Base-by-base conservation (phyloP, 352 stramenopile species). In the Aphanomyces stellatus region DNA sequence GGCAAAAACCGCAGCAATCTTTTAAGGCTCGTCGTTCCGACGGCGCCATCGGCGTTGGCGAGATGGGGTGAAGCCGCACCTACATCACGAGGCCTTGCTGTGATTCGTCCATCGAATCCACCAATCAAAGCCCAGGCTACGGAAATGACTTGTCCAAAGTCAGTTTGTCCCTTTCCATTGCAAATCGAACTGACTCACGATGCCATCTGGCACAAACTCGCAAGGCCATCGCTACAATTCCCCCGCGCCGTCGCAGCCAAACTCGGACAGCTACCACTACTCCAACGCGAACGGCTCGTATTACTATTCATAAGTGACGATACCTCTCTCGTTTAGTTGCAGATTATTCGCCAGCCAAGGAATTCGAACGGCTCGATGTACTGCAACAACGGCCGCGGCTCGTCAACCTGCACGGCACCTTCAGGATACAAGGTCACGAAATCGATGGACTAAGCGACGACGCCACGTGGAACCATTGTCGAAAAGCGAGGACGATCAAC, bases 141-240 rank as follows among this genome's bases (percentile, higher is more conserved):
- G n/a, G n/a, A n/a, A n/a, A n/a, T n/a, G n/a, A n/a, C n/a, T n/a
- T n/a, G n/a, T n/a, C n/a, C n/a, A n/a, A n/a, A n/a, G n/a, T n/a
- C n/a, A n/a, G n/a, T n/a, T n/a, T n/a, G n/a, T n/a, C n/a, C n/a
- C n/a, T n/a, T n/a, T n/a, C n/a, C n/a, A n/a, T n/a, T n/a, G n/a
- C n/a, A n/a, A n/a, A n/a, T n/a, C n/a, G n/a, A n/a, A n/a, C n/a
- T n/a, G 37, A n/a, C n/a, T 19, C 37, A 57, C 13, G 6, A 59
- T 59, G 51, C 51, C 51, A n/a, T 30, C 22, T n/a, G 51, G 51
- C 22, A 34, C 27, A 5, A 59, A 59, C 51, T 34, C 51, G 15
- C 51, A 59, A 59, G 51, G 51, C 51, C 30, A 59, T 25, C n/a
- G 19, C 22, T 59, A 59, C 51, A 59, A 59, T 25, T 59, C 51